These are phyloP conservation scores for Aspergillus coremiiformis DNA, from an alignment of 495 filamentous ascomycete genomes.

Conservation along the genomic window DNA sequence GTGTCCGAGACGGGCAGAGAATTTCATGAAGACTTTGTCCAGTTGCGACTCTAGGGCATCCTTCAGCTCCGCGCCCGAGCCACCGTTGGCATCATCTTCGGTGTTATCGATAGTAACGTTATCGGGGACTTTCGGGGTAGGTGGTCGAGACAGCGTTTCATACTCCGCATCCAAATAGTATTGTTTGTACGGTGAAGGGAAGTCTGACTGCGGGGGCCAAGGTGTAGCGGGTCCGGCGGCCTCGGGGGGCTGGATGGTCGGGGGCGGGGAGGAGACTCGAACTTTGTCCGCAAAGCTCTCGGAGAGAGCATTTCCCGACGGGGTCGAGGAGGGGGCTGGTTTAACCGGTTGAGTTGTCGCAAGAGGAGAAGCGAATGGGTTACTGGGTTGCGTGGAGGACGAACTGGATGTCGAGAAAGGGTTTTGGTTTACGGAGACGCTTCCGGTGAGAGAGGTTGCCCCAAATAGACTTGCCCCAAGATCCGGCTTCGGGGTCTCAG, in stretches of 20 bases:
- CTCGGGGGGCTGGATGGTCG: conserved; percentile 32
- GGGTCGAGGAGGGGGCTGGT: neutral
- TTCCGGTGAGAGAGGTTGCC: conserved; percentile 30
- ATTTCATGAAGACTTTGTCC: conserved; percentile 82
- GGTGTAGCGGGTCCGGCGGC: conserved; percentile 39
- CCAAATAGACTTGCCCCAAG: conserved; percentile 51
- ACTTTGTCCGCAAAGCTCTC: conserved; percentile 68
- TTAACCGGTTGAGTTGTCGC: conserved; percentile 14
- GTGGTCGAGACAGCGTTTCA: conserved; percentile 61
- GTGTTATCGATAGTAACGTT: conserved; percentile 52
- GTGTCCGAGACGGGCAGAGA: conserved; percentile 79
- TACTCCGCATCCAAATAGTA: conserved; percentile 89
- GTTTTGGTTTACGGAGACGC: conserved; percentile 47
- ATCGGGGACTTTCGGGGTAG: conserved; percentile 35
- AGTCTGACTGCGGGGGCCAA: conserved; percentile 62
- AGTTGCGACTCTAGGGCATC: conserved; percentile 75
- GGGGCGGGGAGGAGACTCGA: conserved; percentile 42
- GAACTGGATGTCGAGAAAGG: conserved; percentile 45
- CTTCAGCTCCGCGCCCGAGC: conserved; percentile 59
- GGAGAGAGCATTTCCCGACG: conserved; percentile 40
- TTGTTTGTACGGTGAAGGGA: conserved; percentile 63
- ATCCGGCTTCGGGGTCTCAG: conserved; percentile 42
- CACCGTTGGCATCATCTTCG: conserved; percentile 39
- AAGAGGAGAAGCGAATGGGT: conserved; percentile 42
- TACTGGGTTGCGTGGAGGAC: conserved; percentile 21